Conservation (phyloP, 768 basidiomycete genomes). For the Serendipita sp. region DNA sequence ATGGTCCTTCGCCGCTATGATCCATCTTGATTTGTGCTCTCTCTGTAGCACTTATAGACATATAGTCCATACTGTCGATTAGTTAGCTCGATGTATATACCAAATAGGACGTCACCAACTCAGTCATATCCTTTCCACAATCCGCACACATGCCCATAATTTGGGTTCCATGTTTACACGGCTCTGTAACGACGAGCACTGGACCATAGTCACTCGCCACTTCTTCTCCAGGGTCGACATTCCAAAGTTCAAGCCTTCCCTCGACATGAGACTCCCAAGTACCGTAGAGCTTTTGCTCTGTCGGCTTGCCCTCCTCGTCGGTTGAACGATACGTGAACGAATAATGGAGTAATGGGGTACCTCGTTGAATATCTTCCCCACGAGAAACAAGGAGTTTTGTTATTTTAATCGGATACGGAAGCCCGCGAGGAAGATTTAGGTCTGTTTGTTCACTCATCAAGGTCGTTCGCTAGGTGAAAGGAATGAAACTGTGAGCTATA, state of each 20-base stretch:
- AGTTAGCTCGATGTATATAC: constrained; percentile 12
- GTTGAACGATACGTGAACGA: constrained; percentile 50
- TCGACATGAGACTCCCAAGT: constrained; percentile 85
- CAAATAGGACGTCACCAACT: constrained; percentile 31
- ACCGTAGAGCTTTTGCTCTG: constrained; percentile 54
- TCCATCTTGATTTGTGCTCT: constrained; percentile 89
- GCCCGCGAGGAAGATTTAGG: constrained; percentile 54
- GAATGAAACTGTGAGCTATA: background rate
- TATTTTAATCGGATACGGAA: constrained; percentile 80
- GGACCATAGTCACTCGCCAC: constrained; percentile 45
- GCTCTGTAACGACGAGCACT: constrained; percentile 58
- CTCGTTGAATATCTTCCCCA: constrained; percentile 39
- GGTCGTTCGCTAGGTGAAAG: no score
- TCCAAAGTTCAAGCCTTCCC: constrained; percentile 62
- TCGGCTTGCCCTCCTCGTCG: constrained; percentile 28
- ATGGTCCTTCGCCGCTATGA: constrained; percentile 80
- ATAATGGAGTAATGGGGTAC: constrained; percentile 69
- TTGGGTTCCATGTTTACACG: constrained; percentile 95
- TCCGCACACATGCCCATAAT: constrained; percentile 82
- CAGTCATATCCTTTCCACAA: constrained; percentile 92
- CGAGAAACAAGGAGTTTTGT: constrained; percentile 44
- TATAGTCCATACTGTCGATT: constrained; percentile 57
- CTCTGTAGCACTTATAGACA: constrained; percentile 71
- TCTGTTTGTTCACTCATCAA: constrained; percentile 29
- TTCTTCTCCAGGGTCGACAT: constrained; percentile 45